Evolutionary conservation across 805 yeast species (phyloP), one percentile per base, ranked within the genome.

Genomic region (Yarrowia hollandica): DNA sequence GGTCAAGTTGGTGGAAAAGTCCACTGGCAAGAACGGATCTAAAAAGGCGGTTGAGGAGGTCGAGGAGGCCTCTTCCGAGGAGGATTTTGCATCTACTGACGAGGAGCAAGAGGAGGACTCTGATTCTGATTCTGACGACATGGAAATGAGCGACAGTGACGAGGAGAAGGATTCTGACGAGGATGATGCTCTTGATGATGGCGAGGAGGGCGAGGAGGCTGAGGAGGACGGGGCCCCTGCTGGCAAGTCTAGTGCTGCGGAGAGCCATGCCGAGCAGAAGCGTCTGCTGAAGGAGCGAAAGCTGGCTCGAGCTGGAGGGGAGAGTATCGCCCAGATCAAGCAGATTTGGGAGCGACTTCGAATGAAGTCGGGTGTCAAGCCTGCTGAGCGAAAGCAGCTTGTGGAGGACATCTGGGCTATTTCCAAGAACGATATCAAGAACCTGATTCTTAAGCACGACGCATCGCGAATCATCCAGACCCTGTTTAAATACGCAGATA

Each of bases 401-500:
- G 83, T 91, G 65, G 79, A 86, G 66, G 92, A 91, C 73, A 83
- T 88, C 42, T 91, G 97, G 96, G 84, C 79, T 21, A 78, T 89
- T 62, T 77, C 95, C 54, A 82, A 86, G 67, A 90, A 86, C 67
- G 83, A 84, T 56, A 79, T 90, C 60, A 81, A 82, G 63, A 97
- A 92, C 67, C 79, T 92, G 64, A 97, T 92, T 30, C 72, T 92
- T 75, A 90, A 94, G 76, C 99, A 92, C 70, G 98, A 92, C 77
- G 92, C 97, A 9, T 89, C 97, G 21, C 82, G 99, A 75, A 92
- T 92, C 60, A 95, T 92, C 38, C 99, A 92, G 74, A 90, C 97
- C 1, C 79, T 92, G 65, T 85, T 92, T 62, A 92, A 92, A 72
- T 90, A 88, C 70, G 84, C 94, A 11, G 77, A 86, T 34, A 88